Base-by-base conservation (phyloP, 2,329 filamentous ascomycete genomes). In the Fusarium cyanostomum region DNA sequence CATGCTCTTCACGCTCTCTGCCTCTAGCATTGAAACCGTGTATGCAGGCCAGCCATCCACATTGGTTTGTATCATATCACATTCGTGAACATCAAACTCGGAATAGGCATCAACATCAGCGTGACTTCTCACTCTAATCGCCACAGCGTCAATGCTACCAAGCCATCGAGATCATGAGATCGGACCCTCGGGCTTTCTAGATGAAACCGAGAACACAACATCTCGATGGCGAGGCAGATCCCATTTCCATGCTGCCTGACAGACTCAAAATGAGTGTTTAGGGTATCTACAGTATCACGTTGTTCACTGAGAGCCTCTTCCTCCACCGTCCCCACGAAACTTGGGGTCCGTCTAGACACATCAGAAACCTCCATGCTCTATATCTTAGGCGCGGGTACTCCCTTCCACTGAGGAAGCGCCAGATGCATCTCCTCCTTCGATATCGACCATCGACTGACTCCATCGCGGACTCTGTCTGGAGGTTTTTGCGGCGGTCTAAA, bases 321-420 rank as follows among this genome's bases (percentile, higher is more conserved):
- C 34, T 49, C 49, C 37, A 26, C n/a, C 26, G 33, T 43, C 39
- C 35, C 52, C 45, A 42, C 52, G 54, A 30, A 52, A 44, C 49
- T 16, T 34, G 33, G 52, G 44, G 39, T 31, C 39, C 27, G 39
- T 31, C 39, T 31, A 26, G 35, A 8, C 35, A 34, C 46, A 58
- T 13, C 26, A 53, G 5, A 64, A 62, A 57, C 12, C 56, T n/a
- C 30, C 38, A n/a, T 38, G 15, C 45, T 34, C 46, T 43, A 42
- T 35, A 10, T 18, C 31, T 53, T 52, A 66, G 54, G 42, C 37
- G 50, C 59, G 59, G 59, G 50, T 57, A 51, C 39, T 53, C 51
- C 48, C 43, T 42, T 43, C 45, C 30, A 28, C 59, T 51, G 37
- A 66, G 50, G 59, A 54, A 51, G 43, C 51, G n/a, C 59, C 62